A percentile compares a stretch with the other conserved stretches of the same genome.
Conservation (phyloP, 306 rosid species). For the Begonia peltatifolia region DNA sequence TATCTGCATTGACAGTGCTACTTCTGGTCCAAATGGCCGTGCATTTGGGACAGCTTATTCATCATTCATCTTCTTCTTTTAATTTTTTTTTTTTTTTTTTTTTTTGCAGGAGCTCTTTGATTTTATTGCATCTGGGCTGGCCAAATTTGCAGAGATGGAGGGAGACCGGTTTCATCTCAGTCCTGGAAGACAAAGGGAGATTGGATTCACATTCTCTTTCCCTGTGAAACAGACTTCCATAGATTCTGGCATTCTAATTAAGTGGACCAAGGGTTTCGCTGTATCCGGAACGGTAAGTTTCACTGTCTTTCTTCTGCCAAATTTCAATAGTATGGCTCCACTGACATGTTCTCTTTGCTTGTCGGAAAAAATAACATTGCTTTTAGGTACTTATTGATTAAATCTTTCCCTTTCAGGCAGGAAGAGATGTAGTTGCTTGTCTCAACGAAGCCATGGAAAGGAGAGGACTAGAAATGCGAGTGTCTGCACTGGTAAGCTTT, state of each 20-base stretch:
- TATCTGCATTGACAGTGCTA: neutral
- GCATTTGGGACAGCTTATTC: neutral
- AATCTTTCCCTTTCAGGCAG: slow-evolving; percentile 24
- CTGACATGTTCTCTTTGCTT: neutral
- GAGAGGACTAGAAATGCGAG: slow-evolving; percentile 64
- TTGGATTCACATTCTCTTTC: slow-evolving; percentile 91
- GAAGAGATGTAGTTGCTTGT: slow-evolving; percentile 92
- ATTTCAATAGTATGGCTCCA: neutral
- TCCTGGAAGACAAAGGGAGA: slow-evolving; percentile 51
- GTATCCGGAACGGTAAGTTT: slow-evolving; percentile 75
- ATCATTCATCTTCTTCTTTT: neutral
- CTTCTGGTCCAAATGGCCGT: neutral
- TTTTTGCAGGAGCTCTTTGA: slow-evolving; percentile 57
- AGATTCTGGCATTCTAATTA: slow-evolving; percentile 73
- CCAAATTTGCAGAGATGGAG: slow-evolving; percentile 46
- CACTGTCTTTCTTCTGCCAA: neutral
- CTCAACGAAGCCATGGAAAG: slow-evolving; percentile 82
- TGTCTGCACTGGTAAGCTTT: slow-evolving; percentile 73
- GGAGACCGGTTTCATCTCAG: slow-evolving; percentile 37
- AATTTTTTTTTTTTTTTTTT: neutral
- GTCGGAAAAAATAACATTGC: slow-evolving; percentile 8
- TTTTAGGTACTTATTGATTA: too few relatives aligned
- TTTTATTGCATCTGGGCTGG: slow-evolving; percentile 73
- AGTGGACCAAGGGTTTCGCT: slow-evolving; percentile 93
- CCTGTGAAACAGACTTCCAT: slow-evolving; percentile 84